phyloP scores from a whole-genome alignment of 73 alveolate species.

The Tetrahymena borealis region DNA sequence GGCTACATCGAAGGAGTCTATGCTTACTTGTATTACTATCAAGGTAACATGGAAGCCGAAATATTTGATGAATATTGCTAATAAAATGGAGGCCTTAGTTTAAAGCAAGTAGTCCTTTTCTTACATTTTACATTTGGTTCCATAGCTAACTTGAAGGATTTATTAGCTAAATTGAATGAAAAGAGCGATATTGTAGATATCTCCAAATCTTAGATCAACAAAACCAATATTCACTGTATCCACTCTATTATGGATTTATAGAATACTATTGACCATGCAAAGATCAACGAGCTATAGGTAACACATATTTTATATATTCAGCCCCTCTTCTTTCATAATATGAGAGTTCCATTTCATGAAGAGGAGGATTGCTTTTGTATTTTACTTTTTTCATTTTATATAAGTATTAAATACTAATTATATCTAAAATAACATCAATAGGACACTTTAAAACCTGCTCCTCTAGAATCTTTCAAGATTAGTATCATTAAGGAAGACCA shows the following conservation, averaged over 20 bases:
- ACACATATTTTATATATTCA: not conserved
- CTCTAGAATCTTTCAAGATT: not conserved
- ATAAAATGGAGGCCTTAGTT: slow-evolving; percentile 22
- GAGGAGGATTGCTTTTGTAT: not conserved
- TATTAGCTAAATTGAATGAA: not conserved
- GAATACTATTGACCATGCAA: slow-evolving; percentile 13
- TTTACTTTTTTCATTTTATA: not conserved
- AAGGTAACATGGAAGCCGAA: slow-evolving; percentile 36
- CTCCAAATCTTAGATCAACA: slow-evolving; percentile 31
- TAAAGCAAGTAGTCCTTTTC: slow-evolving; percentile 12
- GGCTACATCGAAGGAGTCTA: slow-evolving; percentile 36
- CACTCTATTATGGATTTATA: slow-evolving; percentile 35
- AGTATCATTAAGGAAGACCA: not conserved
- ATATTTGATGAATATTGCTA: slow-evolving; percentile 36
- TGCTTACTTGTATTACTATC: slow-evolving; percentile 25
- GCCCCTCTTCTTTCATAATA: not conserved
- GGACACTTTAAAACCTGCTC: not conserved
- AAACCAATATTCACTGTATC: slow-evolving; percentile 31
- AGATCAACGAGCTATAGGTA: not conserved
- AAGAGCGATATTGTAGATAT: slow-evolving; percentile 14
- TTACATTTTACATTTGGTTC: slow-evolving; percentile 34
- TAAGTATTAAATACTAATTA: not conserved
- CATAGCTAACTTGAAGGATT: slow-evolving; percentile 11
- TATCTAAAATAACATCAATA: not conserved
- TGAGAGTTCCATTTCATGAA: not conserved